Conservation (phyloP, 2,329 filamentous ascomycete species). For the Aspergillus hortae region DNA sequence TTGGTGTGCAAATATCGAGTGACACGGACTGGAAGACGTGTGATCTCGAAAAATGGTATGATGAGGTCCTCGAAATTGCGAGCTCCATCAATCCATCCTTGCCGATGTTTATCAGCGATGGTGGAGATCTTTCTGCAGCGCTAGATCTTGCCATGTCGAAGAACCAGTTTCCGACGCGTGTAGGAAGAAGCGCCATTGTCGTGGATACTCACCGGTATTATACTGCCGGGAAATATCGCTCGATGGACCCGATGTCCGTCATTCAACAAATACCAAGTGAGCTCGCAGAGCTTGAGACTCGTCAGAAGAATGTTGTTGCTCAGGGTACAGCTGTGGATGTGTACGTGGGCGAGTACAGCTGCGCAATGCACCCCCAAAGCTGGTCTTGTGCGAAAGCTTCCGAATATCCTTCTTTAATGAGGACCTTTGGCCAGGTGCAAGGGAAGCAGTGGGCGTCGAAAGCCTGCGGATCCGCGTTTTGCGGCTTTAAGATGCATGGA, state of each 20-base stretch:
- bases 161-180: slow-evolving; percentile 25
- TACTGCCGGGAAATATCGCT: slow-evolving; percentile 42
- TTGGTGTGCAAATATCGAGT: slow-evolving; percentile 58
- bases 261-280: slow-evolving; percentile 44
- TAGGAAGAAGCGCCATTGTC: slow-evolving; percentile 45
- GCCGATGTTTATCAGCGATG: slow-evolving; percentile 58
- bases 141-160: slow-evolving; percentile 45
- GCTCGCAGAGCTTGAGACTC: slow-evolving; percentile 44
- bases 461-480: slow-evolving; percentile 55
- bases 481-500: slow-evolving; percentile 55
- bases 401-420: slow-evolving; percentile 31
- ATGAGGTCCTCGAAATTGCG: slow-evolving; percentile 47
- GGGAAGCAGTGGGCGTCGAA: slow-evolving; percentile 45
- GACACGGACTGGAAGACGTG: slow-evolving; percentile 51
- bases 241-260: slow-evolving; percentile 47
- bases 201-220: slow-evolving; percentile 61
- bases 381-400: slow-evolving; percentile 47
- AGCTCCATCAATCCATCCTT: slow-evolving; percentile 47
- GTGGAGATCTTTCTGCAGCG: slow-evolving; percentile 50
- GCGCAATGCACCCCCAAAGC: slow-evolving; percentile 51
- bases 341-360: slow-evolving; percentile 58
- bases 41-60: slow-evolving; percentile 58
- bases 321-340: slow-evolving; percentile 48
- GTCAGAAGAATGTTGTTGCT: slow-evolving; percentile 47
- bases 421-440: slow-evolving; percentile 42